phyloP scores from a whole-genome alignment of 1,284 basidiomycete genomes.

The Flammula alnicola region DNA sequence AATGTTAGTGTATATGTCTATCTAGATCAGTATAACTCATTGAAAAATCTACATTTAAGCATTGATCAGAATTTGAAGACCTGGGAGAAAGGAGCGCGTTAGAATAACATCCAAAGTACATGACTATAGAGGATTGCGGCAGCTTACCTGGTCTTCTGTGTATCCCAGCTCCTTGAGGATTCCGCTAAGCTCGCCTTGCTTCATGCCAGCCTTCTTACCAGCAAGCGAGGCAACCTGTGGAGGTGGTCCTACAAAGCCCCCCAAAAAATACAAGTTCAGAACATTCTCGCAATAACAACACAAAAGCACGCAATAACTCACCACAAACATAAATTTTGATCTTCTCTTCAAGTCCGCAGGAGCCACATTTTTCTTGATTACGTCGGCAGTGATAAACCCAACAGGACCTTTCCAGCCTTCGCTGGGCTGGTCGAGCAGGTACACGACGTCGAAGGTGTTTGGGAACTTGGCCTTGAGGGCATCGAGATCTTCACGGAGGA shows the following conservation, averaged over 20 bases:
- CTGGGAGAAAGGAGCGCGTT: slow-evolving; percentile 33
- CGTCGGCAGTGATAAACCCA: slow-evolving; percentile 75
- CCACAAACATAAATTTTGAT: slow-evolving; percentile 92
- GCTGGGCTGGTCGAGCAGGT: slow-evolving; percentile 83
- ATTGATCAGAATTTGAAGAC: slow-evolving; percentile 59
- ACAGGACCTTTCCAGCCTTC: slow-evolving; percentile 73
- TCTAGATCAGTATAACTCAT: not conserved
- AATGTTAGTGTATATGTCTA: too few relatives aligned
- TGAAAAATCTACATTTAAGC: not conserved
- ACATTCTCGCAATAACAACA: slow-evolving; percentile 4
- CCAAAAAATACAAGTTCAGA: not conserved
- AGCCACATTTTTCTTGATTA: slow-evolving; percentile 77
- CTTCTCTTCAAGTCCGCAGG: slow-evolving; percentile 76
- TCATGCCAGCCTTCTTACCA: slow-evolving; percentile 77
- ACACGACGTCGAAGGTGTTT: slow-evolving; percentile 80
- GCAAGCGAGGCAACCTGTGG: slow-evolving; percentile 81
- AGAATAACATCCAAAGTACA: slow-evolving; percentile 1
- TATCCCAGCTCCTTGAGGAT: slow-evolving; percentile 89
- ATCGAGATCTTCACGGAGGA: slow-evolving; percentile 85
- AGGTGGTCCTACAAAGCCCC: slow-evolving; percentile 69
- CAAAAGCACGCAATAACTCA: slow-evolving; percentile 32
- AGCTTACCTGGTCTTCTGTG: slow-evolving; percentile 73
- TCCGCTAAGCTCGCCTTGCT: slow-evolving; percentile 87
- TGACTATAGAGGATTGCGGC: not conserved
- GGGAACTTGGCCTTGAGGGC: slow-evolving; percentile 72